Percentiles rank a stretch among this genome's conserved stretches.
phyloP scores from a whole-genome alignment of 2,329 filamentous ascomycete genomes.

The Penicillium sp. region DNA sequence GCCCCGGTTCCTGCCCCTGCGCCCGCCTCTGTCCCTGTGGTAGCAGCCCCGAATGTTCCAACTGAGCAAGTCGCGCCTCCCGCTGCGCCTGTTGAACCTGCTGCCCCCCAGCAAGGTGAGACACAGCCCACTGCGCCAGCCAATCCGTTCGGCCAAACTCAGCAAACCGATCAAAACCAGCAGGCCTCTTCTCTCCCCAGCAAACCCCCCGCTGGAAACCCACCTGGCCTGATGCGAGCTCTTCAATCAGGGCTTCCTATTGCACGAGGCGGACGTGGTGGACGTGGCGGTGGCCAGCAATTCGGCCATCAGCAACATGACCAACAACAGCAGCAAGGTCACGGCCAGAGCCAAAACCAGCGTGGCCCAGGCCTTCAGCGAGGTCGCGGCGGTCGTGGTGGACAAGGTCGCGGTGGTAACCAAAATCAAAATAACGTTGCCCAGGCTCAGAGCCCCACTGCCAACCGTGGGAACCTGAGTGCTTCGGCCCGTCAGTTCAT shows the following conservation, averaged over 20 bases:
- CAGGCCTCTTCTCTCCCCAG: slow-evolving; percentile 32
- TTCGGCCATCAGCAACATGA: slow-evolving; percentile 32
- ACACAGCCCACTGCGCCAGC: slow-evolving; percentile 14
- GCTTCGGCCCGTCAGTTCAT: slow-evolving; percentile 56
- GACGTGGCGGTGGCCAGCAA: slow-evolving; percentile 41
- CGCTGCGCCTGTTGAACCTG: slow-evolving; percentile 3
- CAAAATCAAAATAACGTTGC: slow-evolving; percentile 36
- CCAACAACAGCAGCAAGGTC: slow-evolving; percentile 28
- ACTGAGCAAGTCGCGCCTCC: background rate
- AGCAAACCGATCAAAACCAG: slow-evolving; percentile 24
- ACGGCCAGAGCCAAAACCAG: slow-evolving; percentile 23
- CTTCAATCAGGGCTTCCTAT: slow-evolving; percentile 48
- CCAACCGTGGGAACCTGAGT: slow-evolving; percentile 47
- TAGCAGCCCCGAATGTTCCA: background rate
- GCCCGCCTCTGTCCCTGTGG: background rate
- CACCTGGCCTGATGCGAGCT: slow-evolving; percentile 44
- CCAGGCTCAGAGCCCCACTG: slow-evolving; percentile 28
- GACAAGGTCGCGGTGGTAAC: slow-evolving; percentile 38
- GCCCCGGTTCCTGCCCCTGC: slow-evolving; percentile 16
- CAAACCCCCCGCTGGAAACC: slow-evolving; percentile 38
- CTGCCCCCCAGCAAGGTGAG: slow-evolving; percentile 19
- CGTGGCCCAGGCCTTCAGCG: slow-evolving; percentile 44
- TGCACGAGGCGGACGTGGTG: slow-evolving; percentile 43
- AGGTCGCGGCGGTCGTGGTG: slow-evolving; percentile 47
- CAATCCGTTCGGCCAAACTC: slow-evolving; percentile 31